Percentiles rank a stretch among this genome's conserved stretches.
phyloP scores from a whole-genome alignment of 23 red algal species.

The Gracilaria domingensis region DNA sequence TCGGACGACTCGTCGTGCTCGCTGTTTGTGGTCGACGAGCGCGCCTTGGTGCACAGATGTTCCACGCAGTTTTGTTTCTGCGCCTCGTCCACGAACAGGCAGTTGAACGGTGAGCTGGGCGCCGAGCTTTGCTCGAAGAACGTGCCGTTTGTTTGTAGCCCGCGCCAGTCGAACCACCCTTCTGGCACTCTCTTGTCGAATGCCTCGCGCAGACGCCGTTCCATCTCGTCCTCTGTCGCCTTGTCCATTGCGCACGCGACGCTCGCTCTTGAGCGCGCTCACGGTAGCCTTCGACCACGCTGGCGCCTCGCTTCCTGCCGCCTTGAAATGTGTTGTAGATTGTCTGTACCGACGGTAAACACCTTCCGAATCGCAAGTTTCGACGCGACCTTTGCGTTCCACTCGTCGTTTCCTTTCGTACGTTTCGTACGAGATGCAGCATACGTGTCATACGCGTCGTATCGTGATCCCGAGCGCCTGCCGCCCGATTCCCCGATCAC shows the following conservation, averaged over 20 bases:
- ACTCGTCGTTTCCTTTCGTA: neutral
- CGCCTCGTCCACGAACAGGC: slow-evolving; percentile 28
- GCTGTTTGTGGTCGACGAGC: neutral
- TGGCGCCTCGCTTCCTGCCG: too few relatives aligned
- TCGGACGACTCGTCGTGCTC: neutral
- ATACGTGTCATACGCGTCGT: neutral
- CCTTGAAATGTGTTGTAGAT: too few relatives aligned
- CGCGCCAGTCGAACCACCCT: slow-evolving; percentile 32
- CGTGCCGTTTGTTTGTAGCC: slow-evolving; percentile 19
- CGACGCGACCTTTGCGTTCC: neutral
- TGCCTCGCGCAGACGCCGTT: neutral
- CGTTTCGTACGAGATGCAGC: neutral
- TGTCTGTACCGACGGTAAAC: too few relatives aligned
- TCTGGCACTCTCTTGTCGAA: slow-evolving; percentile 21
- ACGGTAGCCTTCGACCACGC: too few relatives aligned
- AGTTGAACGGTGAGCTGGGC: slow-evolving; percentile 25
- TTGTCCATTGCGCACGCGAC: neutral
- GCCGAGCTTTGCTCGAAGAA: slow-evolving; percentile 26
- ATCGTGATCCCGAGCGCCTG: too few relatives aligned
- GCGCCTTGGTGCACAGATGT: neutral
- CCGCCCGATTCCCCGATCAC: too few relatives aligned
- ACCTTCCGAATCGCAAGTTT: too few relatives aligned
- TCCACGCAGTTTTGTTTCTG: slow-evolving; percentile 32
- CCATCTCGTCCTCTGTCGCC: neutral
- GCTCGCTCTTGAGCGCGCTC: neutral